These are phyloP conservation scores for Scedosporium dehoogii DNA, from an alignment of 2,329 filamentous ascomycete species.

Conservation along the genomic window DNA sequence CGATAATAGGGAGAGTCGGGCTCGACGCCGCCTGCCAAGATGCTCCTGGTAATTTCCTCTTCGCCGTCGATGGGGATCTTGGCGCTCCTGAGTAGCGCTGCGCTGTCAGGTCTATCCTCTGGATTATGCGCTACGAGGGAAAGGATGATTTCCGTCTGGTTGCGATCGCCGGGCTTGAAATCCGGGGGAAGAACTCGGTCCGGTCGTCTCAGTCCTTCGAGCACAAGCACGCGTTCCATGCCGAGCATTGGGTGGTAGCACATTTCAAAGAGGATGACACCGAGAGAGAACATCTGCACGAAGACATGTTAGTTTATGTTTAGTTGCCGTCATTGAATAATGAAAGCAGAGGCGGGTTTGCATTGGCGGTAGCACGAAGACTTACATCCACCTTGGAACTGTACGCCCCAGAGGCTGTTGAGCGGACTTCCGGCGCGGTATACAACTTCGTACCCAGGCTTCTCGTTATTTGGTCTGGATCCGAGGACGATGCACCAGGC, in stretches of 20 bases:
- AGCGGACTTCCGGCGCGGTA: constrained; percentile 83
- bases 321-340: too few species aligned
- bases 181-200: constrained; percentile 60
- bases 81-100: constrained; percentile 73
- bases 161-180: constrained; percentile 60
- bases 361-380: constrained; percentile 10
- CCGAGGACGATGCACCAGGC: constrained; percentile 26
- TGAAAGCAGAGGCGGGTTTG: background rate
- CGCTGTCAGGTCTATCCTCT: constrained; percentile 70
- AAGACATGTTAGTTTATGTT: constrained; percentile 10
- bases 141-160: constrained; percentile 68
- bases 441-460: constrained; percentile 77
- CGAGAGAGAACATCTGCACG: constrained; percentile 79
- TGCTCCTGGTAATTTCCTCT: constrained; percentile 79
- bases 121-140: constrained; percentile 76
- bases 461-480: constrained; percentile 56
- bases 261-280: constrained; percentile 99
- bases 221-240: constrained; percentile 53
- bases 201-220: constrained; percentile 59
- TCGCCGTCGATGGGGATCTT: constrained; percentile 87
- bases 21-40: constrained; percentile 71
- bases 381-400: constrained; percentile 84
- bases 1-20: constrained; percentile 79
- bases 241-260: constrained; percentile 60
- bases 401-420: constrained; percentile 64